Base-by-base conservation (phyloP, 345 rosid species). In the Arabis alpina region DNA sequence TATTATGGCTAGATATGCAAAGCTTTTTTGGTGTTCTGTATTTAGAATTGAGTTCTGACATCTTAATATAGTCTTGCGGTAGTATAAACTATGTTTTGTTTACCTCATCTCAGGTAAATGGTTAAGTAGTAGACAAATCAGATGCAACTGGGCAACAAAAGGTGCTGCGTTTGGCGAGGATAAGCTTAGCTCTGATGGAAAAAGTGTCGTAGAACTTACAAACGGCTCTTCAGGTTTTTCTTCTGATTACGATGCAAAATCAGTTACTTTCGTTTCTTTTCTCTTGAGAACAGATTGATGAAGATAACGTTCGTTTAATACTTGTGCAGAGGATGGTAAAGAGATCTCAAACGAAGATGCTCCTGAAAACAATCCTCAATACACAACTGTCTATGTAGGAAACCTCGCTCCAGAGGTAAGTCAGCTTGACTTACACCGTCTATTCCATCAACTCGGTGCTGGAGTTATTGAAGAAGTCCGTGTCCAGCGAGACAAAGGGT, bases 141-240 rank as follows among this genome's bases (percentile, higher is more conserved):
- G 97, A 39, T 93, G 97, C 76, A 93, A 93, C 79, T 93, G 98
- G 98, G 97, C 97, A 8, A 77, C 96, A 10, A 93, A 93, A 84
- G 98, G 96, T 32, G 87, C 93, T 70, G 58, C 68, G 54, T 40
- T 79, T 68, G 82, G 81, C 54, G 98, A 92, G 10, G 95, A 92
- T 70, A 90, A 84, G 40, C 92, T 74, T 61, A 76, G 83, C 65
- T 85, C 85, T 61, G 98, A 92, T 74, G 82, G 82, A 66, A 92
- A 88, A 76, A 86, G 88, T 66, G 81, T 88, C 42, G 86, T 82
- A 63, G 98, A 93, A 82, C 82, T 87, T 44, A 82, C 96, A 49
- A 85, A 84, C 69, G 97, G 86, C 62, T 23, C 92, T 57, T 88
- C 97, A 75, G 97, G 98, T 93, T 52, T 49, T 49, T 15, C 32